Evolutionary conservation across 257 asterid species (phyloP).

Genomic region (Fraxinus excelsior): DNA sequence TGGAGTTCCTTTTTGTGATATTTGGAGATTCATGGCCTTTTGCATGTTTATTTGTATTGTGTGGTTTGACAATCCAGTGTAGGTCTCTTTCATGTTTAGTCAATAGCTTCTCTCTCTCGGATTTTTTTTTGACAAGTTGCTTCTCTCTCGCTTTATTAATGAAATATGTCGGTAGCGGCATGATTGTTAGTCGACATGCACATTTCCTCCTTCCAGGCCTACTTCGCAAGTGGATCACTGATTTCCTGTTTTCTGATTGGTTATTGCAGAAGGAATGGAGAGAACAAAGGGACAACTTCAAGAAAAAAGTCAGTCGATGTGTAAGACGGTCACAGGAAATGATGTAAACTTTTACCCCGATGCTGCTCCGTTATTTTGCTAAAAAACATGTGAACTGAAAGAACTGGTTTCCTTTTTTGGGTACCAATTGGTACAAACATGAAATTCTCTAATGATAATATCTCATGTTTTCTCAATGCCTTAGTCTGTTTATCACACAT

Average conservation of each 20-base stretch:
- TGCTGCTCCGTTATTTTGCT: neutral
- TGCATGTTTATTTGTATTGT: no score
- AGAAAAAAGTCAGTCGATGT: conserved; percentile 92
- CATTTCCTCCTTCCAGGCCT: no score
- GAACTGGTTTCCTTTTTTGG: conserved; percentile 27
- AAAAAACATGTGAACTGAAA: conserved; percentile 28
- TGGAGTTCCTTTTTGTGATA: no score
- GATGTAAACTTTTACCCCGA: conserved; percentile 36
- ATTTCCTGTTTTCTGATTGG: conserved; percentile 9
- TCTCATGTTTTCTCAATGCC: conserved; percentile 18
- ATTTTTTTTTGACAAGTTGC: no score
- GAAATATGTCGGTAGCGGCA: no score
- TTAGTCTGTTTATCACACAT: neutral
- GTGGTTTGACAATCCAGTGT: no score
- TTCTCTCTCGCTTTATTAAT: no score
- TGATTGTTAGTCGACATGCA: no score
- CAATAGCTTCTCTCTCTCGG: no score
- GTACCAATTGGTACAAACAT: conserved; percentile 39
- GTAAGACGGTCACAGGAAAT: conserved; percentile 93
- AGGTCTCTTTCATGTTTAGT: no score
- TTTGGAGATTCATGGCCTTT: no score
- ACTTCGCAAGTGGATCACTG: no score
- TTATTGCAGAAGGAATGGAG: conserved; percentile 95
- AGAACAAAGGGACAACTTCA: conserved; percentile 88
- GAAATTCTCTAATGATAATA: conserved; percentile 28